phyloP scores from a whole-genome alignment of 108 stramenopile genomes.

The Epithemia pelagica region DNA sequence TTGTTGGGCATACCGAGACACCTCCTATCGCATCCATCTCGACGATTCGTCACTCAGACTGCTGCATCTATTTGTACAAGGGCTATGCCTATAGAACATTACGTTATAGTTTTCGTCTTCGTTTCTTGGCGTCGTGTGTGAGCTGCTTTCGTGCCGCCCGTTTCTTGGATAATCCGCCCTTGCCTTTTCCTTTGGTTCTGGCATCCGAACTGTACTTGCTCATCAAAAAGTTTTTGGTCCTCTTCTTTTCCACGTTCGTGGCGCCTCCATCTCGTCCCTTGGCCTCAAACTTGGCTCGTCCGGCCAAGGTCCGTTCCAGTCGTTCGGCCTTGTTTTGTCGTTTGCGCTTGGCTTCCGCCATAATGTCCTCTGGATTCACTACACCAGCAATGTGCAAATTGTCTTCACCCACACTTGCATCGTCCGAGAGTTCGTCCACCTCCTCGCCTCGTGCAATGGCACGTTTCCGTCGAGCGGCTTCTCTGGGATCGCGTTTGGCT shows the following conservation, averaged over 20 bases:
- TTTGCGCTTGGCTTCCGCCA: constrained; percentile 75
- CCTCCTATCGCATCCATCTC: too few relatives aligned
- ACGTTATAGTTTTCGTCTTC: constrained; percentile 56
- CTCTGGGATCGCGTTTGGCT: constrained; percentile 64
- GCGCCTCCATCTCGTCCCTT: constrained; percentile 80
- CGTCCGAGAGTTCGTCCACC: constrained; percentile 67
- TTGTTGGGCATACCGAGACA: too few relatives aligned
- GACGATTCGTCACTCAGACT: too few relatives aligned
- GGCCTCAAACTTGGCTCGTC: constrained; percentile 67
- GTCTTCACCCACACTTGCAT: constrained; percentile 61
- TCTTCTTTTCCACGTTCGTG: constrained; percentile 87
- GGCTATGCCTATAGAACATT: too few relatives aligned
- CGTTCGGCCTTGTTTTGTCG: constrained; percentile 73
- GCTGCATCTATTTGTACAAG: too few relatives aligned
- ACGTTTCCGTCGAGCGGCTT: constrained; percentile 71
- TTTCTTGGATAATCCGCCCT: constrained; percentile 35
- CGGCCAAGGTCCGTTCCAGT: constrained; percentile 65
- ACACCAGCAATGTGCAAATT: constrained; percentile 58
- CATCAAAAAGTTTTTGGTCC: constrained; percentile 91
- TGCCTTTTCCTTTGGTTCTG: constrained; percentile 52
- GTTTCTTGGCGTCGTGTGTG: constrained; percentile 66
- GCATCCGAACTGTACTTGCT: constrained; percentile 51
- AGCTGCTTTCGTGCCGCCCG: constrained; percentile 34
- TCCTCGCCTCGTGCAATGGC: constrained; percentile 63
- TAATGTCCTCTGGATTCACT: constrained; percentile 65